Conservation (phyloP, 306 rosid species). For the Sophora flavescens region DNA sequence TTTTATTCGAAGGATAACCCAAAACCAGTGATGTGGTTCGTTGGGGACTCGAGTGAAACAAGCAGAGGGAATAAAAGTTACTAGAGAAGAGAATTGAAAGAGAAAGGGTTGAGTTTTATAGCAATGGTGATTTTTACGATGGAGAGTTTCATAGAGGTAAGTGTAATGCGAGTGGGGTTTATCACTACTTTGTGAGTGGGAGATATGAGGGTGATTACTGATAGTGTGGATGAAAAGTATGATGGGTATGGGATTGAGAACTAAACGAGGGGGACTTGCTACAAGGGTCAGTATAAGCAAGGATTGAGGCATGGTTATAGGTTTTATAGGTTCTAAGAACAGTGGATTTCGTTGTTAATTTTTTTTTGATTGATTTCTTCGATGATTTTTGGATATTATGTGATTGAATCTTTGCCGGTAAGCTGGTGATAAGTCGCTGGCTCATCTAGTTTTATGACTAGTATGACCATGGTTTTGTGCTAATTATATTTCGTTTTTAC, state of each 20-base stretch:
- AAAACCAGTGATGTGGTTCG: slow-evolving; percentile 82
- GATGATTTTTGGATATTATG: neutral
- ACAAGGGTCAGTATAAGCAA: no score
- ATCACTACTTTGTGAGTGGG: no score
- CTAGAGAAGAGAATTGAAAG: slow-evolving; percentile 42
- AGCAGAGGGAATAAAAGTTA: neutral
- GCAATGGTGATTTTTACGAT: slow-evolving; percentile 87
- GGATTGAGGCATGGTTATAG: slow-evolving; percentile 84
- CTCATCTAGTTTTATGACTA: no score
- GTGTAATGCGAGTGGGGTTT: no score
- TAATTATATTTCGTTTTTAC: no score
- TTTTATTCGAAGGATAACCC: slow-evolving; percentile 45
- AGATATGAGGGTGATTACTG: no score
- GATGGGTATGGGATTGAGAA: no score
- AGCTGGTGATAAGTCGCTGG: no score
- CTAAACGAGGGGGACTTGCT: no score
- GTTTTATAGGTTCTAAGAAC: slow-evolving; percentile 67
- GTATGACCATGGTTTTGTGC: no score
- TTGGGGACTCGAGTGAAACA: slow-evolving; percentile 56
- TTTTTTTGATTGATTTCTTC: neutral
- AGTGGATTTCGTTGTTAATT: slow-evolving; percentile 9
- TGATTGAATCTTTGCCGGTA: neutral
- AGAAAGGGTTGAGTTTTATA: slow-evolving; percentile 82
- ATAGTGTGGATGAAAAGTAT: no score
- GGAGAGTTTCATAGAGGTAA: slow-evolving; percentile 39